phyloP scores from a whole-genome alignment of 208 protist species.

The Wallacemonas sp. region DNA sequence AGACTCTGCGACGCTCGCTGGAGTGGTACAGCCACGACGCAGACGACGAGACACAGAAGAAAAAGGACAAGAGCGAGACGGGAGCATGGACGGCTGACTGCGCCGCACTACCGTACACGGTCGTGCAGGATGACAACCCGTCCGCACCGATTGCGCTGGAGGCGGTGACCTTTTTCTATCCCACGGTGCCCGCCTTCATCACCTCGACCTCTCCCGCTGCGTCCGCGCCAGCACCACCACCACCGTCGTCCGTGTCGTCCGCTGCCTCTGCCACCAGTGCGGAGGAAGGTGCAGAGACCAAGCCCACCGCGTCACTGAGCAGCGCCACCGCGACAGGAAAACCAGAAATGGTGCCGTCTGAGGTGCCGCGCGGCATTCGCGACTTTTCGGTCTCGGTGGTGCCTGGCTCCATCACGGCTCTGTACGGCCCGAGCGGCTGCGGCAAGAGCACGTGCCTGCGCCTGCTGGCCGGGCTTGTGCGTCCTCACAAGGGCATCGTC shows the following conservation, averaged over 20 bases:
- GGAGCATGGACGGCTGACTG: background rate
- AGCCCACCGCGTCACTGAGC: background rate
- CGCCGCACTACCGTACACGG: background rate
- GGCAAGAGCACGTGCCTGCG: constrained; percentile 81
- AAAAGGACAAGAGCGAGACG: background rate
- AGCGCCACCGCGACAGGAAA: no score
- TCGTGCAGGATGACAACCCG: constrained; percentile 3
- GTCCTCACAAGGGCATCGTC: constrained; percentile 47
- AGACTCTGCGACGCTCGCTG: constrained; percentile 47
- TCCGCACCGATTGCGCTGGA: constrained; percentile 36
- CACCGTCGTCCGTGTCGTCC: no score
- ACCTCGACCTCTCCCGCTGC: constrained; percentile 12
- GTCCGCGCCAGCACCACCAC: background rate
- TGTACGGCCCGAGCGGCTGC: constrained; percentile 77
- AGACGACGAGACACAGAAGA: background rate
- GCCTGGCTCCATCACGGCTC: constrained; percentile 48
- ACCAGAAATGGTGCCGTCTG: background rate
- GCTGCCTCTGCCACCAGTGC: background rate
- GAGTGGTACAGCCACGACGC: constrained; percentile 47
- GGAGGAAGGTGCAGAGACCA: no score
- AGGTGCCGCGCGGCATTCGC: constrained; percentile 33
- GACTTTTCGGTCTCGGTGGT: constrained; percentile 38
- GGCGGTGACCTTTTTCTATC: constrained; percentile 56
- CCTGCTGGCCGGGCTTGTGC: constrained; percentile 55
- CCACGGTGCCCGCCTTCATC: constrained; percentile 51